Conservation (phyloP, 1,139 yeast genomes). For the Blastobotrys persicus region DNA sequence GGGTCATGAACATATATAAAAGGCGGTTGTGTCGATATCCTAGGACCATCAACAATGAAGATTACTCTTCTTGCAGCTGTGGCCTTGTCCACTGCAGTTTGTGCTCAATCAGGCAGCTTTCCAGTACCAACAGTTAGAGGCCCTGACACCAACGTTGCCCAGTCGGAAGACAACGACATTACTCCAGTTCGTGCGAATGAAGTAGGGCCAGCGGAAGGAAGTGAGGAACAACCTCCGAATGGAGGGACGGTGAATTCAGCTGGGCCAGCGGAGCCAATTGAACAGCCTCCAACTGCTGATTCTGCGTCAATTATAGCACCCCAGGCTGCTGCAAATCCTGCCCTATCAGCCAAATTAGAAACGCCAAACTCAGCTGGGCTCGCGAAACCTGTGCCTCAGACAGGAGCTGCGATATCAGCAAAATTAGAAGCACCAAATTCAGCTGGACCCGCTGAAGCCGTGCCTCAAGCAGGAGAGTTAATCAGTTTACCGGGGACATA, state of each 20-base stretch:
- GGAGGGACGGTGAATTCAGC: too few species aligned
- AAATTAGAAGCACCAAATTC: neutral
- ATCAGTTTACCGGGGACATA: neutral
- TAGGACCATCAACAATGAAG: neutral
- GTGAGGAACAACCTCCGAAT: too few species aligned
- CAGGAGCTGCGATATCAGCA: neutral
- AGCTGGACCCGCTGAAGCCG: neutral
- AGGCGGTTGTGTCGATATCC: neutral
- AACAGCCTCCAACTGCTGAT: neutral
- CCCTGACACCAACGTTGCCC: too few species aligned
- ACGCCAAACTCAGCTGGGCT: neutral
- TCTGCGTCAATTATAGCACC: neutral
- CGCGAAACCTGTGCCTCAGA: neutral
- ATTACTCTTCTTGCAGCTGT: neutral
- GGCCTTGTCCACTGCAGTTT: constrained; percentile 5
- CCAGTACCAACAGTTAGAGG: neutral
- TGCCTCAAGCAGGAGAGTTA: neutral
- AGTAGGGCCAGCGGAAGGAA: neutral
- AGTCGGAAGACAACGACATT: neutral
- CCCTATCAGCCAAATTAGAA: neutral
- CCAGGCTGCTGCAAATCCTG: neutral
- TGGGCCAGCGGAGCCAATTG: neutral
- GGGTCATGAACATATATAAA: neutral
- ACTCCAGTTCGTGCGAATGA: neutral
- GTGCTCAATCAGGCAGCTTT: neutral